These are phyloP conservation scores for Emiliania huxleyi DNA, from an alignment of 78 protist species.

Conservation along the genomic window DNA sequence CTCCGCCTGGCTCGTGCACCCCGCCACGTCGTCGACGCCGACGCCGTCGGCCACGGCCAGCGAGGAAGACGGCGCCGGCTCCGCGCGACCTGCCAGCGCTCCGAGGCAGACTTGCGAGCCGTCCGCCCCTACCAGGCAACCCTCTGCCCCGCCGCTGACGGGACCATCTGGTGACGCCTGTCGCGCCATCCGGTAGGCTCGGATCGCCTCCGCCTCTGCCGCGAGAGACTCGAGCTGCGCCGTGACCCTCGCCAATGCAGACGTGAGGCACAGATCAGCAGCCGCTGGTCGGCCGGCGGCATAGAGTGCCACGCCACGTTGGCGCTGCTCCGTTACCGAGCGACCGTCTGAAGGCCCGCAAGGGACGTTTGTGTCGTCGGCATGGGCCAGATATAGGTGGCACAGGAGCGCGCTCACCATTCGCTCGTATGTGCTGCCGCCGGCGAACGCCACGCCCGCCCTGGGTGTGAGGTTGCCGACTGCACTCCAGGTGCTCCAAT, in stretches of 20 bases:
- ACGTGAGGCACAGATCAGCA: neutral
- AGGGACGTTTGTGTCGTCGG: too few species aligned
- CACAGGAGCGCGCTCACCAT: too few species aligned
- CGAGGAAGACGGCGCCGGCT: neutral
- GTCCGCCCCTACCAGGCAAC: neutral
- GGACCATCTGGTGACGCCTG: neutral
- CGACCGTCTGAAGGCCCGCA: neutral
- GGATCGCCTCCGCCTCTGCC: neutral
- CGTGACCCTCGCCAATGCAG: neutral
- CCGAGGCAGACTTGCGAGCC: neutral
- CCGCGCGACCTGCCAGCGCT: neutral
- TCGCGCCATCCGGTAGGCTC: neutral
- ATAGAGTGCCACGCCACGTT: neutral
- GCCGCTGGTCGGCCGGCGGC: neutral
- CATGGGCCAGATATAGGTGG: too few species aligned
- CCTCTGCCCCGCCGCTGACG: neutral
- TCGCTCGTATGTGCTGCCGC: too few species aligned
- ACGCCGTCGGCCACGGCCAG: neutral
- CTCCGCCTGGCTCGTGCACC: neutral
- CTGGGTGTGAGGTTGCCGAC: too few species aligned
- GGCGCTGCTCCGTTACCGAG: neutral
- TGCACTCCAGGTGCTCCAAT: too few species aligned
- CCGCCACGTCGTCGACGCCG: neutral
- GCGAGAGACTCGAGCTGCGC: neutral
- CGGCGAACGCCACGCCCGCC: too few species aligned